Evolutionary conservation across 371 early-diverging fungal species (phyloP).

Genomic region (Haplosporangium sp.): DNA sequence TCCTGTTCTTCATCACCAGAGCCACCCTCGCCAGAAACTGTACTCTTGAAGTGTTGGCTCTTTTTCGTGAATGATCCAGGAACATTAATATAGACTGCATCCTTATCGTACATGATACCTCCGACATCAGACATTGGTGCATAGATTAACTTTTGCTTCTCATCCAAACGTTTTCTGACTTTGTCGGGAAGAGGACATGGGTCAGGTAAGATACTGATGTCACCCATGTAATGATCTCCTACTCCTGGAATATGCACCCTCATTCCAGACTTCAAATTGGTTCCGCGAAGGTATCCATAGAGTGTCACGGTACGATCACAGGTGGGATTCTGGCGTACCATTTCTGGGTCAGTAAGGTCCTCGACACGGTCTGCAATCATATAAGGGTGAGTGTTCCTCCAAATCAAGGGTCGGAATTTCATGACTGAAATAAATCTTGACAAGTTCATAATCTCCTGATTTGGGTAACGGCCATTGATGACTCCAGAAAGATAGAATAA

Average conservation of each 20-base stretch:
- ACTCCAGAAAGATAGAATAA: conserved; percentile 96
- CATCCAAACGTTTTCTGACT: conserved; percentile 87
- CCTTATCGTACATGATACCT: conserved; percentile 98
- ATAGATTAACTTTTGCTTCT: conserved; percentile 94
- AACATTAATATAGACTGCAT: conserved; percentile 97
- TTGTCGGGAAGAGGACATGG: conserved; percentile 97
- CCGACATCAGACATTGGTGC: conserved; percentile 99
- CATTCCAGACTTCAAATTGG: conserved; percentile 85
- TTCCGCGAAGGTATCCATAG: conserved; percentile 96
- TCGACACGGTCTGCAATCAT: conserved; percentile 96
- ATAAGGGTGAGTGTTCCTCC: conserved; percentile 97
- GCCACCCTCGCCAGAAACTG: conserved; percentile 53
- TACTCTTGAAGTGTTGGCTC: conserved; percentile 55
- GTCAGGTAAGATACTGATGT: conserved; percentile 84
- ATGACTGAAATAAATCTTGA: conserved; percentile 97
- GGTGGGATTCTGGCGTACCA: conserved; percentile 82
- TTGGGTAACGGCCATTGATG: conserved; percentile 93
- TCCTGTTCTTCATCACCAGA: conserved; percentile 51
- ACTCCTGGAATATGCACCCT: conserved; percentile 96
- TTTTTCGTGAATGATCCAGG: conserved; percentile 86
- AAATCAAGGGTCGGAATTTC: conserved; percentile 97
- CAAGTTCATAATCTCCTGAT: conserved; percentile 92
- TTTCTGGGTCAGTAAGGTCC: conserved; percentile 94
- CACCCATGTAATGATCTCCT: conserved; percentile 87
- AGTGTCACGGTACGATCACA: conserved; percentile 93